phyloP scores from a whole-genome alignment of 306 rosid genomes.

The Aeschynomene evenia region DNA sequence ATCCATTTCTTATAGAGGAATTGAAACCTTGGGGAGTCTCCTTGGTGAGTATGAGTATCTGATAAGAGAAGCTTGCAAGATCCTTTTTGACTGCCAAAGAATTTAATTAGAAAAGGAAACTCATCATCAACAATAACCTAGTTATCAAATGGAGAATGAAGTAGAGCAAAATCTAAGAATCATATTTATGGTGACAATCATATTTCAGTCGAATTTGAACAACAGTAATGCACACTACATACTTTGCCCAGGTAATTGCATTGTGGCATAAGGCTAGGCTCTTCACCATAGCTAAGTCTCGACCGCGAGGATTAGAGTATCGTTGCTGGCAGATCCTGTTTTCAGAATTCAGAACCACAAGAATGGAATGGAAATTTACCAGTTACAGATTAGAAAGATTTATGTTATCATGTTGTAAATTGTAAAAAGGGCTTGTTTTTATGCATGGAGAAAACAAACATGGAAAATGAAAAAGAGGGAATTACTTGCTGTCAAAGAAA shows the following conservation, averaged over 20 bases:
- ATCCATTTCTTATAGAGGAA: conserved; percentile 93
- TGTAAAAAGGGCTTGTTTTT: background rate
- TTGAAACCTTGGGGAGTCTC: conserved; percentile 75
- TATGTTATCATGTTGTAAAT: background rate
- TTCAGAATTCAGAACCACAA: conserved; percentile 11
- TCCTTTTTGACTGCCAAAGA: conserved; percentile 49
- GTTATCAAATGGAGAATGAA: too few relatives aligned
- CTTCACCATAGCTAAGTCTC: conserved; percentile 88
- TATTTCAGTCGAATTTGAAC: background rate
- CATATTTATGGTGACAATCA: too few relatives aligned
- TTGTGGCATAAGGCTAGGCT: conserved; percentile 77
- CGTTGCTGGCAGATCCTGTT: conserved; percentile 77
- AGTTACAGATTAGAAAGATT: background rate
- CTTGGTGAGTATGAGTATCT: conserved; percentile 76
- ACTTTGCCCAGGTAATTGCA: conserved; percentile 76
- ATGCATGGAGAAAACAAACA: background rate
- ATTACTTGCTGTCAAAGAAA: conserved; percentile 69
- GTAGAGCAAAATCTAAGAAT: too few relatives aligned
- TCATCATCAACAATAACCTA: background rate
- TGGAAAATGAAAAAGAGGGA: background rate
- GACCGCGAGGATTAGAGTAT: conserved; percentile 62
- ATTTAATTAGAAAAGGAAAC: conserved; percentile 2
- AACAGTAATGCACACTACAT: conserved; percentile 38
- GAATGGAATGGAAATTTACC: background rate
- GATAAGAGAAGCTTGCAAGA: conserved; percentile 79